Percentiles rank a stretch among this genome's conserved stretches.
These are phyloP conservation scores for Clonostachys sp. DNA, from an alignment of 2,329 filamentous ascomycete genomes.

Conservation along the genomic window DNA sequence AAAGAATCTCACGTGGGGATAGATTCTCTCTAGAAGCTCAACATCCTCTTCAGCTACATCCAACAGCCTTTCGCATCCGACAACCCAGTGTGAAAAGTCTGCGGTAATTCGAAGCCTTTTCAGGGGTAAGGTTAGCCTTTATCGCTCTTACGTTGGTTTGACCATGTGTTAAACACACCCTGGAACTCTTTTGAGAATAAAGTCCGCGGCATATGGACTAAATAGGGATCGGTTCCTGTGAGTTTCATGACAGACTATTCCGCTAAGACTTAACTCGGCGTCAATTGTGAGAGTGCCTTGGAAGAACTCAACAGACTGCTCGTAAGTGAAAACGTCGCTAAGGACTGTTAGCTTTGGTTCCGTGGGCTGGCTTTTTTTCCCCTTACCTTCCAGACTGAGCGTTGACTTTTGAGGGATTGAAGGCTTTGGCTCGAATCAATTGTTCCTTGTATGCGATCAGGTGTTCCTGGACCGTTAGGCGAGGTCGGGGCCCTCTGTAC, in stretches of 20 bases:
- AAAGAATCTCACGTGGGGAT: conserved; percentile 17
- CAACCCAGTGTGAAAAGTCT: conserved; percentile 17
- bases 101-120: conserved; percentile 13
- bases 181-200: conserved; percentile 21
- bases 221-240: conserved; percentile 23
- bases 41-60: conserved; percentile 10
- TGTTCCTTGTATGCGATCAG: conserved; percentile 1
- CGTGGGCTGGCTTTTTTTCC: too few relatives aligned
- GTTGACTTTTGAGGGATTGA: conserved; percentile 7
- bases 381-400: conserved; percentile 8
- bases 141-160: background rate
- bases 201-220: conserved; percentile 17
- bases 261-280: conserved; percentile 18
- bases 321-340: conserved; percentile 21
- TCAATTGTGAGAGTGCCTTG: conserved; percentile 18
- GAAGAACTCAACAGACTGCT: conserved; percentile 25
- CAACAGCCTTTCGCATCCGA: conserved; percentile 12
- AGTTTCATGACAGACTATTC: conserved; percentile 22
- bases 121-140: background rate
- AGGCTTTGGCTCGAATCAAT: conserved; percentile 2
- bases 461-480: background rate
- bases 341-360: background rate
- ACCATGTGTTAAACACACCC: conserved; percentile 8
- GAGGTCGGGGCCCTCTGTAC: background rate
- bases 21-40: conserved; percentile 10